These are phyloP conservation scores for Logfia minima DNA, from an alignment of 129 eudicot species.

Conservation along the genomic window DNA sequence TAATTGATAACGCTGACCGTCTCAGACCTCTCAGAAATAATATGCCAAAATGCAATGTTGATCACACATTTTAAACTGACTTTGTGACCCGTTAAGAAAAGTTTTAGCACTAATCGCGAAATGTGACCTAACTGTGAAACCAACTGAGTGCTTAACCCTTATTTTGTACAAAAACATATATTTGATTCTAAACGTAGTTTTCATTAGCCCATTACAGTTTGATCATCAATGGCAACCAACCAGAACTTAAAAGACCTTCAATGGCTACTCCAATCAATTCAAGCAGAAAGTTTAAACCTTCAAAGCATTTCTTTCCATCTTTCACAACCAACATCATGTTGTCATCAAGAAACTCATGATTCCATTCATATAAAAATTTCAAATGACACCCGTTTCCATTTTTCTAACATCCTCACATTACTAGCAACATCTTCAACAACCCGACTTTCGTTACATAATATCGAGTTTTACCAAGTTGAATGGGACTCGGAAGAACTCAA, in stretches of 20 bases:
- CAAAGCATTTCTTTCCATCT: constrained; percentile 68
- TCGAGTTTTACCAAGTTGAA: constrained; percentile 59
- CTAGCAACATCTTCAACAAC: constrained; percentile 30
- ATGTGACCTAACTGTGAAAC: too few relatives aligned
- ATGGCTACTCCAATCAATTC: constrained; percentile 50
- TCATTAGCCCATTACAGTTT: constrained; percentile 4
- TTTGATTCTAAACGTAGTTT: neutral
- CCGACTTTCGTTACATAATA: constrained; percentile 36
- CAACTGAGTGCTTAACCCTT: too few relatives aligned
- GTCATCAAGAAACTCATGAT: constrained; percentile 69
- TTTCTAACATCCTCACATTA: constrained; percentile 46
- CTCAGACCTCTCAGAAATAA: too few relatives aligned
- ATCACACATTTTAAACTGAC: too few relatives aligned
- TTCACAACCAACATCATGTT: constrained; percentile 59
- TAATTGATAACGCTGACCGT: too few relatives aligned
- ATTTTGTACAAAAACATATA: neutral
- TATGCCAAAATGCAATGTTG: too few relatives aligned
- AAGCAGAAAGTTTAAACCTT: constrained; percentile 47
- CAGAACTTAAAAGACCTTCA: constrained; percentile 59
- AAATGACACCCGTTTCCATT: constrained; percentile 35
- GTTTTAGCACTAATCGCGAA: too few relatives aligned
- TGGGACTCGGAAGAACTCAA: constrained; percentile 59
- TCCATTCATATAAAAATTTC: constrained; percentile 64
- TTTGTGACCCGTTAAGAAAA: too few relatives aligned
- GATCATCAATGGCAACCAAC: constrained; percentile 46